Evolutionary conservation across 164 flowering plant genomes (phyloP), one percentile per base, ranked within the genome.

Genomic region (Magnolia sinica): DNA sequence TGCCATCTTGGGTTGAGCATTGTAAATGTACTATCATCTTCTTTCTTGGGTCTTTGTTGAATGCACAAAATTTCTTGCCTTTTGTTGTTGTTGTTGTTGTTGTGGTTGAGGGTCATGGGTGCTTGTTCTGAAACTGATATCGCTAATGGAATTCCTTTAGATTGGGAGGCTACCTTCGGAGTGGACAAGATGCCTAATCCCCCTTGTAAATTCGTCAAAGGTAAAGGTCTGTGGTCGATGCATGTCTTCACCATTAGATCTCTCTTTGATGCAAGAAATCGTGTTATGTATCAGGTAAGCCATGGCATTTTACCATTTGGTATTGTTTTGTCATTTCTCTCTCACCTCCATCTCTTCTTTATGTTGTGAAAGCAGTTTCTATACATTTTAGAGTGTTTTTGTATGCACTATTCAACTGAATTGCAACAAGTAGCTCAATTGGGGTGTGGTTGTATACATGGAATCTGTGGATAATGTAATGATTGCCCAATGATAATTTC

Each of bases 91-190:
- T 8, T 7, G 61, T 55, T 16, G 13, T 55, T 55, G 19, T 55
- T 55, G 45, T 37, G 45, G 45, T 37, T 5, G 45, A 37, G 45
- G 45, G 45, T 37, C 45, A 37, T 37, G 7, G 4, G 13, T 55
- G 18, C 61, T 55, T 11, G 18, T 55, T 55, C 18, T 3, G 61
- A 55, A 55, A 55, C 4, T 55, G 61, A 55, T 9, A 0, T 16
- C 18, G 11, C 61, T 55, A 11, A 55, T 55, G 13, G 7, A 22
- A 22, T 20, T 51, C 1, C 79, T 73, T 77, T 79, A 93, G 97
- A 88, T 93, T 82, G 97, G 97, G 9, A 84, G 95, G 83, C 84
- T 93, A 29, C 90, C 92, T 37, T 84, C 87, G 87, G 97, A 91
- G 67, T 93, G 94, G 96, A 79, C 89, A 64, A 88, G 84, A 64